Base-by-base conservation (phyloP, 1,284 basidiomycete species). In the Malassezia obtusa region DNA sequence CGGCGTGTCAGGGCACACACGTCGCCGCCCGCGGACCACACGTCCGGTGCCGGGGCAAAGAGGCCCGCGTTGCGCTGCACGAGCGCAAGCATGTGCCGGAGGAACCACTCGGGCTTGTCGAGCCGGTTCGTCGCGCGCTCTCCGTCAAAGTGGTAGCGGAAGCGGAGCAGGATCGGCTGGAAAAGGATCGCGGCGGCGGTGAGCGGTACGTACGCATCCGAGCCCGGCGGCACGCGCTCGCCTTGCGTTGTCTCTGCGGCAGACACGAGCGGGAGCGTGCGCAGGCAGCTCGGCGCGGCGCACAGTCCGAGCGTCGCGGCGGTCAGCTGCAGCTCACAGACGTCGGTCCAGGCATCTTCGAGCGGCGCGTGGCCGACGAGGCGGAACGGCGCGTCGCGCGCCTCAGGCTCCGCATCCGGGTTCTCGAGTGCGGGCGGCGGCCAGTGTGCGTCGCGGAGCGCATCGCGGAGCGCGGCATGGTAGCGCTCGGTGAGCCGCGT, bases 31-130 rank as follows among this genome's bases (percentile, higher is more conserved):
- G 17, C 14, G 8, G 37, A n/a, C 53, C 53, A 56, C 6, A 39
- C 17, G 31, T 56, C 53, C 3, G 37, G 48, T 3, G 53, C 47
- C 75, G 53, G 86, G 80, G 78, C 89, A 81, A 75, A 95, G 88
- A 19, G 79, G 68, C 31, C 81, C 78, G 62, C 30, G 80, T 69
- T 63, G 9, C 62, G 43, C 12, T 52, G 57, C n/a, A 73, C 44
- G 10, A 73, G 61, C 64, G 94, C 88, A 25, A 87, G 78, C 15
- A 96, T 79, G 73, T 95, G 87, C 2, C 87, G 85, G 65, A 98
- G 86, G 65, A 87, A 95, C 89, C 92, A 98, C 75, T 96, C 94
- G 0, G 92, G 92, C 86, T 66, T 98, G 77, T 96, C 92, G 6
- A 92, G 76, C 43, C 89, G 80, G 74, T 95, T 98, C 0, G 92